Conservation (phyloP, 176 grass and related monocot species). For the Zoysia japonica region DNA sequence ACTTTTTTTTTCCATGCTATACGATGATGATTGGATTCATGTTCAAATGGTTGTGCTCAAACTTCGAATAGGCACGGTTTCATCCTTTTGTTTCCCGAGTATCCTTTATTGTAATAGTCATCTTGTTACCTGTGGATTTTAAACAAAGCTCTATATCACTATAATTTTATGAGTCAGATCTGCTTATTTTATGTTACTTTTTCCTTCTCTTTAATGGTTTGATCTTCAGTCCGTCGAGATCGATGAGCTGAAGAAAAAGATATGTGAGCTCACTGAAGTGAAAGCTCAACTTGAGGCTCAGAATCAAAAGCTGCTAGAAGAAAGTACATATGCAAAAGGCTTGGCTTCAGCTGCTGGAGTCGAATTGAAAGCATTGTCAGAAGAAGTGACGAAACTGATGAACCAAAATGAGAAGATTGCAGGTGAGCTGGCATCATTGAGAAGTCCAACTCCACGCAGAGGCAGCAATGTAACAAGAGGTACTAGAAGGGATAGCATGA, state of each 20-base stretch:
- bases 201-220: not conserved
- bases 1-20: not conserved
- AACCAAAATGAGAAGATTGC: slow-evolving; percentile 95
- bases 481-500: slow-evolving; percentile 63
- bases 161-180: not conserved
- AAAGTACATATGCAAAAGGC: slow-evolving; percentile 95
- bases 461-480: slow-evolving; percentile 61
- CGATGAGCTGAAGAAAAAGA: slow-evolving; percentile 70
- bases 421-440: slow-evolving; percentile 64
- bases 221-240: slow-evolving; percentile 58
- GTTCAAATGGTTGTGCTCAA: not conserved
- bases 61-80: not conserved
- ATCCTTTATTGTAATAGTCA: not conserved
- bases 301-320: slow-evolving; percentile 86
- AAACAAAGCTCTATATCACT: not conserved
- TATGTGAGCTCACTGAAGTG: slow-evolving; percentile 63
- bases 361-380: slow-evolving; percentile 93
- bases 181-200: slow-evolving; percentile 23
- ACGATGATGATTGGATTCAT: slow-evolving; percentile 4
- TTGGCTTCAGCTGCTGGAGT: slow-evolving; percentile 95
- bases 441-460: slow-evolving; percentile 75
- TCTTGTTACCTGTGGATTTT: slow-evolving; percentile 1
- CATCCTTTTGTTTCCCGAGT: slow-evolving; percentile 13
- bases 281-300: slow-evolving; percentile 72
- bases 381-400: slow-evolving; percentile 99